A percentile compares a stretch with the other conserved stretches of the same genome.
Evolutionary conservation across 306 rosid species (phyloP).

Genomic region (Cyamopsis tetragonoloba): DNA sequence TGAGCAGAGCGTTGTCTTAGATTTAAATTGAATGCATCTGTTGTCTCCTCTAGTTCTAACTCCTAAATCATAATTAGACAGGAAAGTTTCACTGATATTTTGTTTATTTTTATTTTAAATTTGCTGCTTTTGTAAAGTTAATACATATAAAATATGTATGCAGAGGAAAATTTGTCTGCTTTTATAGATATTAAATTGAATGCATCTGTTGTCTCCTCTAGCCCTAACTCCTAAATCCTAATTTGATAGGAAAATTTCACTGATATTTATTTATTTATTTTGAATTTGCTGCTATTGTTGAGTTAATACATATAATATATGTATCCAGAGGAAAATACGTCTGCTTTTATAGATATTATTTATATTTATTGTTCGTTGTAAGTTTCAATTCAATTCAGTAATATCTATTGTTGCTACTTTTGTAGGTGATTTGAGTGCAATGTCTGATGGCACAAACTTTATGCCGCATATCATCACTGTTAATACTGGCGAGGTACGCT

Average conservation of each 20-base stretch:
- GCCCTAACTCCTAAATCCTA: neutral
- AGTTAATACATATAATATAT: neutral
- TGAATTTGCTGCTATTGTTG: neutral
- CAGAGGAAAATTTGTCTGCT: neutral
- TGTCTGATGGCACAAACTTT: conserved; percentile 57
- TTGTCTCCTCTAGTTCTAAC: too few relatives aligned
- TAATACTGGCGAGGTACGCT: conserved; percentile 77
- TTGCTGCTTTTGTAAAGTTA: neutral
- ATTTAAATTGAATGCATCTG: too few relatives aligned
- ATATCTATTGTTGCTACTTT: conserved; percentile 14
- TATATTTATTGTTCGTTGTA: neutral
- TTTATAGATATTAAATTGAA: neutral
- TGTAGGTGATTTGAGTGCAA: conserved; percentile 56
- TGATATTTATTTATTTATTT: neutral
- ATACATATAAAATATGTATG: neutral
- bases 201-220: too few relatives aligned
- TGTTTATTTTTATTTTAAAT: neutral
- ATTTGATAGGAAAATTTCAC: neutral
- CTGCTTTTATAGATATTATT: neutral
- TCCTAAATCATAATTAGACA: neutral
- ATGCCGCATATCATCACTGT: conserved; percentile 78
- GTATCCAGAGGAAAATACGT: neutral
- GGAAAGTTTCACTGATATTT: neutral
- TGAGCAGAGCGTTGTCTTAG: neutral
- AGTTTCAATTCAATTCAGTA: conserved; percentile 4